Evolutionary conservation across 768 basidiomycete species (phyloP).

Genomic region (Holtermanniella nyarrowii): DNA sequence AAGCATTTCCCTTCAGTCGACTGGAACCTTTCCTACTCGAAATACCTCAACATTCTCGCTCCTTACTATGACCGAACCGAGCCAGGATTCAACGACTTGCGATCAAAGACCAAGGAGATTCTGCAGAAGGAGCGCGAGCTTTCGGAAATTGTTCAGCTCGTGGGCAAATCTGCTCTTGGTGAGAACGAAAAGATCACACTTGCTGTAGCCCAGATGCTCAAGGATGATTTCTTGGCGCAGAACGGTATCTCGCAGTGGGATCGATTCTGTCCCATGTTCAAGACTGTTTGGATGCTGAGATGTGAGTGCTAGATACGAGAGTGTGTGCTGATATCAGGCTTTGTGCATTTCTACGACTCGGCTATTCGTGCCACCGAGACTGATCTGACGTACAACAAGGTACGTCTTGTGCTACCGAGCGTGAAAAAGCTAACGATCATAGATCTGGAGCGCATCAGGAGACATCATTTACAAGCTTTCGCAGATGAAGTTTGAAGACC

Average conservation of each 20-base stretch:
- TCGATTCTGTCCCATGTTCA: conserved; percentile 96
- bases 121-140: conserved; percentile 97
- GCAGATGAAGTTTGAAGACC: conserved; percentile 99
- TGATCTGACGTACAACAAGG: conserved; percentile 46
- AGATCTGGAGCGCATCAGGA: conserved; percentile 72
- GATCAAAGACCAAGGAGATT: conserved; percentile 88
- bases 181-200: conserved; percentile 97
- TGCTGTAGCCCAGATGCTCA: conserved; percentile 92
- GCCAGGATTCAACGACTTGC: conserved; percentile 89
- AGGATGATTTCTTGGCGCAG: conserved; percentile 65
- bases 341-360: conserved; percentile 86
- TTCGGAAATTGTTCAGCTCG: conserved; percentile 98
- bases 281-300: conserved; percentile 89
- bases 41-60: conserved; percentile 89
- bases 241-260: conserved; percentile 99
- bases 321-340: conserved; percentile 46
- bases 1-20: conserved; percentile 98
- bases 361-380: conserved; percentile 75
- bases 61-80: conserved; percentile 73
- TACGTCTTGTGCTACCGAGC: conserved; percentile 6
- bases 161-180: conserved; percentile 93
- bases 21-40: conserved; percentile 99
- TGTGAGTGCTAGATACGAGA: not conserved
- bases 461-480: conserved; percentile 96
- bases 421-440: conserved; percentile 39